Evolutionary conservation across 2,329 filamentous ascomycete genomes (phyloP).

Genomic region (Ceratocystis colombiana): DNA sequence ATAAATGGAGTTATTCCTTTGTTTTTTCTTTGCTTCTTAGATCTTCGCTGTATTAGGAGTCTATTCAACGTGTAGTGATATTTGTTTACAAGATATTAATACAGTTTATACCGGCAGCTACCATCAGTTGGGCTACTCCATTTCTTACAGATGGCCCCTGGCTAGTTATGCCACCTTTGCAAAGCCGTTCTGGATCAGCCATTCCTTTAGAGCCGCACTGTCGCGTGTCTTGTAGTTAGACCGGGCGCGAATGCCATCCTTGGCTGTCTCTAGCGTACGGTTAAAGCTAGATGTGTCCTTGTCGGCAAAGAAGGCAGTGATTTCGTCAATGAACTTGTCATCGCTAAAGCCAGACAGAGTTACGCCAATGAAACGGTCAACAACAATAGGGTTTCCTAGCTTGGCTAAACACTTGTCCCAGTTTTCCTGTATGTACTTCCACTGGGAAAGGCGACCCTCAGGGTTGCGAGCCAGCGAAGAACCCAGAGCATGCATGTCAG

Average conservation of each 20-base stretch:
- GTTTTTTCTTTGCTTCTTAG: too few species aligned
- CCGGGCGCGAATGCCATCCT: conserved; percentile 74
- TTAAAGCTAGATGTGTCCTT: conserved; percentile 84
- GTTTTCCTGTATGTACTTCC: conserved; percentile 76
- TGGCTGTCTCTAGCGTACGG: conserved; percentile 72
- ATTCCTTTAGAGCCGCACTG: conserved; percentile 60
- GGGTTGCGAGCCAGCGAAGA: conserved; percentile 62
- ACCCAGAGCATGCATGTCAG: conserved; percentile 80
- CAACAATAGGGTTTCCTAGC: conserved; percentile 72
- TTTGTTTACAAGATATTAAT: conserved; percentile 9
- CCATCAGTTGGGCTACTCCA: neutral
- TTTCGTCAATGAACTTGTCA: conserved; percentile 58
- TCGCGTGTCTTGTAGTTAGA: conserved; percentile 76
- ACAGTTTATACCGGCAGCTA: neutral
- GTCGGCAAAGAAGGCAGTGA: conserved; percentile 70
- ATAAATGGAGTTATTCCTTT: neutral
- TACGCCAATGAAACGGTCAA: conserved; percentile 78
- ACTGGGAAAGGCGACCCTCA: conserved; percentile 61
- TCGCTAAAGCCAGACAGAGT: conserved; percentile 71
- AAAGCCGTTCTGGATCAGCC: conserved; percentile 52
- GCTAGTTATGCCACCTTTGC: conserved; percentile 28
- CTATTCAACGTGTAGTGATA: neutral
- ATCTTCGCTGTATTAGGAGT: neutral
- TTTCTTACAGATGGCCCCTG: conserved; percentile 2
- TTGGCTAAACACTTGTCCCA: conserved; percentile 65